Percentiles rank a stretch among this genome's conserved stretches.
These are phyloP conservation scores for Pythium scleroteichum DNA, from an alignment of 352 stramenopile genomes.

Conservation along the genomic window DNA sequence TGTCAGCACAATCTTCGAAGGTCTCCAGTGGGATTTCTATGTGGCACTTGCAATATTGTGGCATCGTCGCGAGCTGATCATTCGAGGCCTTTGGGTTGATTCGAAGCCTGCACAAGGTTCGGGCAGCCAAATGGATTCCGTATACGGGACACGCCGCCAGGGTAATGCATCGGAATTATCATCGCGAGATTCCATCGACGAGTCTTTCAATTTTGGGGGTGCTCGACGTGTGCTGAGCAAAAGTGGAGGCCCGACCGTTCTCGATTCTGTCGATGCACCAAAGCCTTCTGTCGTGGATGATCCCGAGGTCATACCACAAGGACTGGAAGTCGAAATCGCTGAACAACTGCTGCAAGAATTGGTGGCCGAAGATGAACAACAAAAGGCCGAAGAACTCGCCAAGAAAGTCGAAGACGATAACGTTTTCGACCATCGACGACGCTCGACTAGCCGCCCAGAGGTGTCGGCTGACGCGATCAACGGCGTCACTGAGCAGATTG, in stretches of 20 bases:
- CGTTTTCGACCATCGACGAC: neutral
- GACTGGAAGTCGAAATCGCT: slow-evolving; percentile 16
- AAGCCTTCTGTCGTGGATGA: slow-evolving; percentile 5
- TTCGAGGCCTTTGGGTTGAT: slow-evolving; percentile 77
- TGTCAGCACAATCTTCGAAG: slow-evolving; percentile 59
- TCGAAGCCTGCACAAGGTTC: slow-evolving; percentile 9
- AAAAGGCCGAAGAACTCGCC: slow-evolving; percentile 1
- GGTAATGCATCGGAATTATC: slow-evolving; percentile 54
- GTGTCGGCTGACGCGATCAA: slow-evolving; percentile 13
- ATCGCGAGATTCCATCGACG: slow-evolving; percentile 77
- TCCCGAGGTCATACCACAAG: slow-evolving; percentile 4
- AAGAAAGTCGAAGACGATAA: slow-evolving; percentile 8
- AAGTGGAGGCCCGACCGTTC: neutral
- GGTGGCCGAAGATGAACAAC: slow-evolving; percentile 27
- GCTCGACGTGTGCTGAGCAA: neutral
- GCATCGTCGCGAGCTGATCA: slow-evolving; percentile 77
- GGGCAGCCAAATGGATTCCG: slow-evolving; percentile 10
- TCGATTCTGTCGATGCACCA: neutral
- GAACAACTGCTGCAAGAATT: slow-evolving; percentile 30
- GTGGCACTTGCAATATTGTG: slow-evolving; percentile 76
- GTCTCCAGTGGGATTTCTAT: slow-evolving; percentile 86
- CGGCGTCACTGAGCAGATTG: slow-evolving; percentile 59
- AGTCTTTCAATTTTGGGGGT: slow-evolving; percentile 49
- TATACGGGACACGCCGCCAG: slow-evolving; percentile 35
- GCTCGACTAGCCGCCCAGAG: slow-evolving; percentile 9